Evolutionary conservation across 441 rosid genomes (phyloP).

Genomic region (Populus hybrid): DNA sequence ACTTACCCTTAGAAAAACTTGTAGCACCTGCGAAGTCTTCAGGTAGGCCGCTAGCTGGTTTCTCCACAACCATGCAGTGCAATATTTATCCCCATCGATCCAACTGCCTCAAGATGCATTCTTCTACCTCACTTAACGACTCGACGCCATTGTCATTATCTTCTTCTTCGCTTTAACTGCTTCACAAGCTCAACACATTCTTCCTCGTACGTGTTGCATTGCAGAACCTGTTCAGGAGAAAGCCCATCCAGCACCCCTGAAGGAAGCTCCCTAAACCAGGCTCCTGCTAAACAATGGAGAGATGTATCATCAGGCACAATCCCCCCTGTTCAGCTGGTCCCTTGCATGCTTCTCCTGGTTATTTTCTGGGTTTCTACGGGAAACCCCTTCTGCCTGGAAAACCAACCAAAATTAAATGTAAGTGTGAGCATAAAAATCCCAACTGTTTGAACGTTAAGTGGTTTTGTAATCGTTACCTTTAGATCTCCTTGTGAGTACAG

Average conservation of each 20-base stretch:
- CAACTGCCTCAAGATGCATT: slow-evolving; percentile 62
- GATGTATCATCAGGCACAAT: slow-evolving; percentile 58
- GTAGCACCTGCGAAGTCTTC: slow-evolving; percentile 24
- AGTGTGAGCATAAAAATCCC: neutral
- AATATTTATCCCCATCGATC: slow-evolving; percentile 26
- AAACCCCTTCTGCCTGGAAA: slow-evolving; percentile 74
- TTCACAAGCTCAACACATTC: slow-evolving; percentile 65
- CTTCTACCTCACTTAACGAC: slow-evolving; percentile 60
- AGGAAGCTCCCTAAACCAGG: slow-evolving; percentile 90
- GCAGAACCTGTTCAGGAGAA: slow-evolving; percentile 79
- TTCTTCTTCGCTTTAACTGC: slow-evolving; percentile 55
- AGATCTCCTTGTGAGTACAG: slow-evolving; percentile 74
- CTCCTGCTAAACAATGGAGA: slow-evolving; percentile 85
- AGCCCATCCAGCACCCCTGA: slow-evolving; percentile 76
- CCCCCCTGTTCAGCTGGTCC: slow-evolving; percentile 68
- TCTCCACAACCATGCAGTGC: slow-evolving; percentile 17
- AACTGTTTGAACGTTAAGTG: neutral
- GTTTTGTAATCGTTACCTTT: slow-evolving; percentile 42
- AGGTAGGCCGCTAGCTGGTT: slow-evolving; percentile 14
- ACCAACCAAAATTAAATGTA: slow-evolving; percentile 1
- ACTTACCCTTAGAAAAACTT: slow-evolving; percentile 29
- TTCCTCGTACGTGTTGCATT: slow-evolving; percentile 80
- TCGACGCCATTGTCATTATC: slow-evolving; percentile 35
- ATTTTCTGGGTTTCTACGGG: slow-evolving; percentile 75
- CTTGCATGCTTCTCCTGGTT: slow-evolving; percentile 76